These are phyloP conservation scores for Elongisporangium anandrum DNA, from an alignment of 352 stramenopile genomes.

Conservation along the genomic window DNA sequence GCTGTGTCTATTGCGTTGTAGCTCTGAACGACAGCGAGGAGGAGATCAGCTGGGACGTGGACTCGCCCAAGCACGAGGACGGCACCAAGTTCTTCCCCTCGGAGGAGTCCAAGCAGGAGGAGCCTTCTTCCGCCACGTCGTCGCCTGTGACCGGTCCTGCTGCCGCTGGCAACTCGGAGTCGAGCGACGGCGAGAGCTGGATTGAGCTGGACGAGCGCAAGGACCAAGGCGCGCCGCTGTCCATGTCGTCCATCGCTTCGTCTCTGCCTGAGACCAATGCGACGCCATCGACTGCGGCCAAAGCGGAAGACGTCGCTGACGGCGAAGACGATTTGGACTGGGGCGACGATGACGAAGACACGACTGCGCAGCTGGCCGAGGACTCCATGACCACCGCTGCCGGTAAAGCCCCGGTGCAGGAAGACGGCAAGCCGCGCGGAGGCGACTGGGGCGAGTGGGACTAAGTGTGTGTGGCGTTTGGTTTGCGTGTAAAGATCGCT, in stretches of 20 bases:
- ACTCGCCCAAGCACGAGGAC: slow-evolving; percentile 48
- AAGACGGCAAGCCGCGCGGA: slow-evolving; percentile 35
- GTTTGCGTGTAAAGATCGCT: slow-evolving; percentile 1
- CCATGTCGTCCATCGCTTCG: slow-evolving; percentile 38
- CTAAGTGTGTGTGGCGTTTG: slow-evolving; percentile 21
- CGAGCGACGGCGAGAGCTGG: slow-evolving; percentile 61
- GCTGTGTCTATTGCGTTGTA: slow-evolving; percentile 9
- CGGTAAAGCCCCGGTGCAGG: slow-evolving; percentile 13
- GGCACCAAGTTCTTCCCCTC: slow-evolving; percentile 33
- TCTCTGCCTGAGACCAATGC: slow-evolving; percentile 14
- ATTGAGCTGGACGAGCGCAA: slow-evolving; percentile 63
- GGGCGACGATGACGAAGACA: slow-evolving; percentile 51
- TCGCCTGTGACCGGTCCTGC: not conserved
- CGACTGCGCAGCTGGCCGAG: slow-evolving; percentile 12
- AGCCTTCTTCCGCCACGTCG: slow-evolving; percentile 3
- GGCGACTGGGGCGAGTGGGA: slow-evolving; percentile 72
- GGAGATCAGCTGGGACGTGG: slow-evolving; percentile 63
- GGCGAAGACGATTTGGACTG: slow-evolving; percentile 58
- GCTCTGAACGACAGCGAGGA: slow-evolving; percentile 62
- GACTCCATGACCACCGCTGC: slow-evolving; percentile 8
- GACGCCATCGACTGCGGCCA: slow-evolving; percentile 1
- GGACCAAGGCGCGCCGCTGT: slow-evolving; percentile 29
- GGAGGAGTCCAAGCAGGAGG: slow-evolving; percentile 38
- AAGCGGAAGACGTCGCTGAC: slow-evolving; percentile 21
- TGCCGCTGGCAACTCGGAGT: slow-evolving; percentile 21